Conservation (phyloP, 2,329 filamentous ascomycete genomes). For the Kalmusia sp. region DNA sequence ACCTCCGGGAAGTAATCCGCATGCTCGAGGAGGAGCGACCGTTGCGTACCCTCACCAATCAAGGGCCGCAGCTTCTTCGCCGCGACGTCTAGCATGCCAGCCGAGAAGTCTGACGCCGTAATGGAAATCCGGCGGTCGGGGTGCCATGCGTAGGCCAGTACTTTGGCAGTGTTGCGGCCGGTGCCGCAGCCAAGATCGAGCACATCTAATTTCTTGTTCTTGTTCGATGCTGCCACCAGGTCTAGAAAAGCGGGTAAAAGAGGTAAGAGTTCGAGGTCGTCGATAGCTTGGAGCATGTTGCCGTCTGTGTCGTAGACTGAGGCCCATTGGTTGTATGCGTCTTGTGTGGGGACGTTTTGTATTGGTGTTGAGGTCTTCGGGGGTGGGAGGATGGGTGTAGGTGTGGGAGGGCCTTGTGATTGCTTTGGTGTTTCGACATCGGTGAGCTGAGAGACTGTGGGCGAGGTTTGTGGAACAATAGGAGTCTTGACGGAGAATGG, state of each 20-base stretch:
- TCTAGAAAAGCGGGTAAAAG: conserved; percentile 59
- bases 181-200: conserved; percentile 73
- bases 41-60: too few species aligned
- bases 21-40: conserved; percentile 23
- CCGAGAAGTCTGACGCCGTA: conserved; percentile 63
- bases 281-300: conserved; percentile 71
- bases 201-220: conserved; percentile 45
- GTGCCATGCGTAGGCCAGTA: conserved; percentile 48
- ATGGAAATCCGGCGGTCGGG: conserved; percentile 43
- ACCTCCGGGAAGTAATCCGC: conserved; percentile 40
- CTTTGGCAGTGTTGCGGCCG: conserved; percentile 66
- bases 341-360: conserved; percentile 47
- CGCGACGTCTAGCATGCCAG: conserved; percentile 65
- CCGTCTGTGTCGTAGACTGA: conserved; percentile 69
- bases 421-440: too few species aligned
- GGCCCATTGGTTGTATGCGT: conserved; percentile 60
- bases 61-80: conserved; percentile 40
- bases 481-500: conserved; percentile 16
- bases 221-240: conserved; percentile 23
- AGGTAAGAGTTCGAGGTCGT: conserved; percentile 61
- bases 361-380: conserved; percentile 30
- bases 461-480: too few species aligned
- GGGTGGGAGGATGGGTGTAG: neutral
- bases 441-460: too few species aligned
- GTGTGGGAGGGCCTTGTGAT: conserved; percentile 11